Conservation (phyloP, 2,329 filamentous ascomycete species). For the Aureobasidium melanogenum region DNA sequence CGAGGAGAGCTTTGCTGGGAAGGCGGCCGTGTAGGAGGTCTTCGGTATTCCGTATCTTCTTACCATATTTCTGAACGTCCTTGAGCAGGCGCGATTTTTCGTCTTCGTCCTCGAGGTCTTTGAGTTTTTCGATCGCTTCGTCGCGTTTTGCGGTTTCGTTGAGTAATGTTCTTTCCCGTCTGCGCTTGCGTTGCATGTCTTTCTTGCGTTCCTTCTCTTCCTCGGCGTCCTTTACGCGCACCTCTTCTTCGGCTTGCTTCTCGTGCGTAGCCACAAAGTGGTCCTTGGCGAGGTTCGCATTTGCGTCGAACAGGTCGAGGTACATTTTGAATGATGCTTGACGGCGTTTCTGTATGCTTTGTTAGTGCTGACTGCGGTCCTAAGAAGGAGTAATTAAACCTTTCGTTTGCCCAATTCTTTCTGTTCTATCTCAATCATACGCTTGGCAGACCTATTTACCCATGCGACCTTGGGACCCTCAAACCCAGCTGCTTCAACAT, state of each 20-base stretch:
- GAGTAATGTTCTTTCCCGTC: slow-evolving; percentile 87
- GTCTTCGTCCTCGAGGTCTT: slow-evolving; percentile 69
- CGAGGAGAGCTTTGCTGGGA: slow-evolving; percentile 60
- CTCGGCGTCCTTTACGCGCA: slow-evolving; percentile 79
- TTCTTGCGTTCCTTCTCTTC: slow-evolving; percentile 99
- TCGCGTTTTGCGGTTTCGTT: slow-evolving; percentile 79
- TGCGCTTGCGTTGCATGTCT: slow-evolving; percentile 96
- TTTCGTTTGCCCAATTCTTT: slow-evolving; percentile 57
- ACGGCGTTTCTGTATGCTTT: slow-evolving; percentile 47
- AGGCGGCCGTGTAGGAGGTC: slow-evolving; percentile 78
- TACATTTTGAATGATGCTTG: slow-evolving; percentile 47
- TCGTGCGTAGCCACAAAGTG: slow-evolving; percentile 72
- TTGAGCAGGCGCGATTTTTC: slow-evolving; percentile 73
- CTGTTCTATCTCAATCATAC: slow-evolving; percentile 56
- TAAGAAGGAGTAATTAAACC: slow-evolving; percentile 32
- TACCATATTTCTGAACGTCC: slow-evolving; percentile 81
- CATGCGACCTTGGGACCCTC: slow-evolving; percentile 46
- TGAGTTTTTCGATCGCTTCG: slow-evolving; percentile 67
- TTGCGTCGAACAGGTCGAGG: slow-evolving; percentile 53
- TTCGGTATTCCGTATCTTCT: slow-evolving; percentile 87
- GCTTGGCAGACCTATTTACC: slow-evolving; percentile 51
- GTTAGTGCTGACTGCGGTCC: slow-evolving; percentile 5
- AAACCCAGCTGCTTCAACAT: slow-evolving; percentile 46
- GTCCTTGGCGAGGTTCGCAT: slow-evolving; percentile 62
- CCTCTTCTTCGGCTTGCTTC: slow-evolving; percentile 71